Evolutionary conservation across 2,329 filamentous ascomycete genomes (phyloP), one percentile per base, ranked within the genome.

Genomic region (Stagonosporopsis tanaceti): DNA sequence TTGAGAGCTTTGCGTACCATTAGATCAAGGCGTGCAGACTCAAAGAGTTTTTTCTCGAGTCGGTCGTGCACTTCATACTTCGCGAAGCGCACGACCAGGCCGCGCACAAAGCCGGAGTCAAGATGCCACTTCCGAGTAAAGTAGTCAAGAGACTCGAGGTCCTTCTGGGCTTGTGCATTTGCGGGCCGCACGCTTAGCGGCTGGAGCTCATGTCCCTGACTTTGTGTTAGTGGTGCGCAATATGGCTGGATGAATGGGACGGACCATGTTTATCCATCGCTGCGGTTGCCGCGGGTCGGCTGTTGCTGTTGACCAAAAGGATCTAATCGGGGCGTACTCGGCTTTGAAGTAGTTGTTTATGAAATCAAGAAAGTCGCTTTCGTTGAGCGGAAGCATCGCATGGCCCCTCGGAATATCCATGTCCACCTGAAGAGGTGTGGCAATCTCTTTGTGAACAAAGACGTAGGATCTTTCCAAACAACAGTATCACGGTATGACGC

Each of bases 261-360:
- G n/a, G 22, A 52, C 50, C 72, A 76, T 73, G 34, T 51, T 55
- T 7, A 70, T 59, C 71, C 71, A 76, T 62, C 74, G 63, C 30
- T 65, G 50, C 4, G 68, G 59, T 40, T 72, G 68, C 20, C 61
- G 60, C 5, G 74, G 74, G 1, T 70, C 64, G 2, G 74, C 74
- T 4, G 72, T 70, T 32, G 74, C 73, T 20, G 74, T 76, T 0
- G 64, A 66, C 68, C 71, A 76, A 44, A 76, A 67, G 7, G 71
- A 75, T 22, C 73, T 67, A 11, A 76, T 75, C 3, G 74, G 74
- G 2, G 69, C 65, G 44, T 76, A 76, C 65, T 76, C 74, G 15
- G 73, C 73, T 57, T 75, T 76, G 66, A 69, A 76, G 50, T 76
- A 76, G 46, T 75, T 76, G 60, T 61, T 73, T 7, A 75, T 56